Evolutionary conservation across 192 early-diverging fungal species (phyloP), one percentile per base, ranked within the genome.

Genomic region (Mortierella claussenii): DNA sequence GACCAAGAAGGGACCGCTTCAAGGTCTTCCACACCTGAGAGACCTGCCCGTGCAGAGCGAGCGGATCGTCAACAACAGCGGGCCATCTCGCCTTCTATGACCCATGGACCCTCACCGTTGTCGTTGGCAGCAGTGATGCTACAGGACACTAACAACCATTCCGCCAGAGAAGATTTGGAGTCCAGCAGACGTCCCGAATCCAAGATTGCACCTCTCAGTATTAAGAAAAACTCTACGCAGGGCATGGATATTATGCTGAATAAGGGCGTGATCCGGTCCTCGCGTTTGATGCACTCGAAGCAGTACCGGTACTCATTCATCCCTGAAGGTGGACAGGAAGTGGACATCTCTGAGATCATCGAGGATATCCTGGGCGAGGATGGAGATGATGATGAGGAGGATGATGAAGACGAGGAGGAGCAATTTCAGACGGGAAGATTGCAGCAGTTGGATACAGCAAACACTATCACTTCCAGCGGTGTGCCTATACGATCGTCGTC

Each of bases 301-400:
- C 60, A 79, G 45, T 76, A 76, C 37, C 81, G 81, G 21, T 82
- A 82, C 42, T 82, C 81, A 3, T 82, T 82, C 57, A 76, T 82
- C 54, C 69, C 81, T 26, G 60, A 75, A 30, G 76, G 76, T 12
- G 76, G 76, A 3, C 70, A 79, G 17, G 76, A 69, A 13, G 68
- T 82, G n/a, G 81, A 82, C 60, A 82, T 82, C 40, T 79, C 76
- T 3, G 76, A 82, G 34, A 79, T 82, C 30, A 82, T 82, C 36
- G 81, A 82, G 43, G 70, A 82, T 46, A 79, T 82, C 31, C 78
- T 71, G 46, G 76, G 76, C 26, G 81, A 79, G 17, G 81, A 82
- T 9, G 36, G 58, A 13, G 32, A 24, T 15, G 37, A 21, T 49
- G 26, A 17, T 5, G 46, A 49, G 6, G 52, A 32, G 0, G 27